phyloP scores from a whole-genome alignment of 1,139 yeast genomes.

The Scheffersomyces insectosa region DNA sequence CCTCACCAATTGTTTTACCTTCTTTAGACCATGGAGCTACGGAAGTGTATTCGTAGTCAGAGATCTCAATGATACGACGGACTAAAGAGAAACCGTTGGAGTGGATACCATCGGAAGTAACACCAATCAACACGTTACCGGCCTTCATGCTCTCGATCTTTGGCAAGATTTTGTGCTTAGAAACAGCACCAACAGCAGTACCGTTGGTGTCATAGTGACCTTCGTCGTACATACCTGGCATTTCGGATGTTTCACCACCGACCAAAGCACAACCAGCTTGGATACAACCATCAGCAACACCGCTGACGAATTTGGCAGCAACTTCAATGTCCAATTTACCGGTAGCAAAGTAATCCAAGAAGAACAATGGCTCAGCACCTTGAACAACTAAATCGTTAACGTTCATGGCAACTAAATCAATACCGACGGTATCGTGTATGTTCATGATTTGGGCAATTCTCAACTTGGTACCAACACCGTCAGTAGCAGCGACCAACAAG shows the following conservation, averaged over 20 bases:
- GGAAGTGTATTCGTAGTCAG: constrained; percentile 64
- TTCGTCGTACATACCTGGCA: constrained; percentile 98
- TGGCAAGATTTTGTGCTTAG: constrained; percentile 74
- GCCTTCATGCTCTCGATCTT: constrained; percentile 59
- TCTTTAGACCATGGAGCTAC: constrained; percentile 81
- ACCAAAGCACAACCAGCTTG: constrained; percentile 96
- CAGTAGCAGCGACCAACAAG: constrained; percentile 93
- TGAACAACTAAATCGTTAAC: constrained; percentile 97
- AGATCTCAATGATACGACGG: constrained; percentile 85
- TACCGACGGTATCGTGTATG: constrained; percentile 94
- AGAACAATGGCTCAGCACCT: constrained; percentile 97
- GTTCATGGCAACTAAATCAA: constrained; percentile 98
- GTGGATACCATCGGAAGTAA: constrained; percentile 90
- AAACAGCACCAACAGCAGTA: constrained; percentile 99
- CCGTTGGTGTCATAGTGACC: constrained; percentile 98
- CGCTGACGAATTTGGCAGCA: constrained; percentile 87
- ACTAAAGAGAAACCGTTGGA: constrained; percentile 96
- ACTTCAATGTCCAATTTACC: constrained; percentile 83
- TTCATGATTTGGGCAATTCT: constrained; percentile 89
- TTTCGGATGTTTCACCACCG: constrained; percentile 99
- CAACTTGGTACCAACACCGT: constrained; percentile 98
- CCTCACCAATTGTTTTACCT: constrained; percentile 78
- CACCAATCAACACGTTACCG: constrained; percentile 84
- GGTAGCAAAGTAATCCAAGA: constrained; percentile 95
- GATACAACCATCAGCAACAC: constrained; percentile 96